Evolutionary conservation across 371 early-diverging fungal species (phyloP).

Genomic region (Nematocida ausubeli): DNA sequence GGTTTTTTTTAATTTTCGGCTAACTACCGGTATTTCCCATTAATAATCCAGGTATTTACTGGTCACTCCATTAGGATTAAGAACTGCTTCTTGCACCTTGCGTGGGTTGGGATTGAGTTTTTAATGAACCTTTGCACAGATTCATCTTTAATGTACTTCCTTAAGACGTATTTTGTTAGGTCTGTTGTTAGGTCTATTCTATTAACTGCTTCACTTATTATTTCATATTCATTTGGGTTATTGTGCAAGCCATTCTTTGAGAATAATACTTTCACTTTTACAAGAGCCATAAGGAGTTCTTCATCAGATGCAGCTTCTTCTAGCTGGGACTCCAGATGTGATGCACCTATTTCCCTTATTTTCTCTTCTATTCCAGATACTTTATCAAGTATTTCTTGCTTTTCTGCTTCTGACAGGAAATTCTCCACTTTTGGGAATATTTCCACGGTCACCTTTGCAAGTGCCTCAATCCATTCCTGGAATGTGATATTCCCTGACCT

Average conservation of each 20-base stretch:
- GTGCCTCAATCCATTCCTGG: not conserved
- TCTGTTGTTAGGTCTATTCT: not conserved
- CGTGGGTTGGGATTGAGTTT: not conserved
- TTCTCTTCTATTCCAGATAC: not conserved
- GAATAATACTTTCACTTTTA: constrained; percentile 24
- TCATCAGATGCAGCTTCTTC: constrained; percentile 10
- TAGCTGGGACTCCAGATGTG: not conserved
- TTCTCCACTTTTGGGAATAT: constrained; percentile 1
- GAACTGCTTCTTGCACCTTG: constrained; percentile 11
- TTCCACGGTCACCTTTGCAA: not conserved
- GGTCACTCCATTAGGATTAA: not conserved
- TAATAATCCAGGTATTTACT: too few species aligned
- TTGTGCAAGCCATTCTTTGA: not conserved
- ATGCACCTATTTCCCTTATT: not conserved
- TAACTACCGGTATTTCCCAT: too few species aligned
- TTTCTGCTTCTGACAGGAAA: not conserved
- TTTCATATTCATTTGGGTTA: not conserved
- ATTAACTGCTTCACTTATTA: not conserved
- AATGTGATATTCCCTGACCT: not conserved
- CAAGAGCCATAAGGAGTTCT: constrained; percentile 42
- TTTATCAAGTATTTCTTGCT: not conserved
- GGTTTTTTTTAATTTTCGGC: too few species aligned
- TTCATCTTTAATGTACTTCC: not conserved
- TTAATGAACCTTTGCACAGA: not conserved
- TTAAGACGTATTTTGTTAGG: not conserved